These are phyloP conservation scores for Daldinia childiae DNA, from an alignment of 495 filamentous ascomycete species.

Conservation along the genomic window DNA sequence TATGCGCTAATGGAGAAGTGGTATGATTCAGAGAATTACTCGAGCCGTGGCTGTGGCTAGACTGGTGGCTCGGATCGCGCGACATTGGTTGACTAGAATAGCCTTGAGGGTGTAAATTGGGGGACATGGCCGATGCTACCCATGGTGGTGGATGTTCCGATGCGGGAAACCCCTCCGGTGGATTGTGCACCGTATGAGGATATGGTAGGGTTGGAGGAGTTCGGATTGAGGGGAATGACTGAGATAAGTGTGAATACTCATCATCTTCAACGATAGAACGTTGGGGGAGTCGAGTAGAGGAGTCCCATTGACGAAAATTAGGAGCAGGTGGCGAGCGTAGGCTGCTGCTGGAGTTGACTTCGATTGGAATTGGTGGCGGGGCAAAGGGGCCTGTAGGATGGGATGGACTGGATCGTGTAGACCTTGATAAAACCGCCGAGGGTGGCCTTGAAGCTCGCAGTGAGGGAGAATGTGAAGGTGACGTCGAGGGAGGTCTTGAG, in stretches of 20 bases:
- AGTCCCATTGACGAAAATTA: conserved; percentile 41
- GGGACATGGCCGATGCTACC: conserved; percentile 30
- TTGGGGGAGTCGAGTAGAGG: conserved; percentile 22
- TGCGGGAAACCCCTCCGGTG: conserved; percentile 17
- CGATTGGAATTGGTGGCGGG: conserved; percentile 45
- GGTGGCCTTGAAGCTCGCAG: conserved; percentile 35
- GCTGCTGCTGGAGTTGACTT: conserved; percentile 37
- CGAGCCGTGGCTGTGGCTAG: conserved; percentile 41
- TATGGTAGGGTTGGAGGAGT: conserved; percentile 41
- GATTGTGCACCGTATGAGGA: conserved; percentile 31
- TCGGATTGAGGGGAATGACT: conserved; percentile 39
- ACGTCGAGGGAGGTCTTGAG: conserved; percentile 13
- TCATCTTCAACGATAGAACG: conserved; percentile 28
- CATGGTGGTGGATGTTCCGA: conserved; percentile 41
- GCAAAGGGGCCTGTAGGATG: conserved; percentile 42
- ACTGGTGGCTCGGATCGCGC: conserved; percentile 54
- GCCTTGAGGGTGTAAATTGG: conserved; percentile 49
- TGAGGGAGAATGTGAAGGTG: conserved; percentile 29
- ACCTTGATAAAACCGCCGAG: conserved; percentile 25
- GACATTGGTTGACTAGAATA: conserved; percentile 69
- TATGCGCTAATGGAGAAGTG: conserved; percentile 30
- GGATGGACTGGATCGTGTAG: conserved; percentile 35
- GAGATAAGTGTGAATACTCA: conserved; percentile 28
- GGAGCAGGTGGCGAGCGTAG: conserved; percentile 33
- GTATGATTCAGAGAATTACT: conserved; percentile 24